Evolutionary conservation across 2,329 filamentous ascomycete genomes (phyloP), one percentile per base, ranked within the genome.

Genomic region (Fusarium sp.): DNA sequence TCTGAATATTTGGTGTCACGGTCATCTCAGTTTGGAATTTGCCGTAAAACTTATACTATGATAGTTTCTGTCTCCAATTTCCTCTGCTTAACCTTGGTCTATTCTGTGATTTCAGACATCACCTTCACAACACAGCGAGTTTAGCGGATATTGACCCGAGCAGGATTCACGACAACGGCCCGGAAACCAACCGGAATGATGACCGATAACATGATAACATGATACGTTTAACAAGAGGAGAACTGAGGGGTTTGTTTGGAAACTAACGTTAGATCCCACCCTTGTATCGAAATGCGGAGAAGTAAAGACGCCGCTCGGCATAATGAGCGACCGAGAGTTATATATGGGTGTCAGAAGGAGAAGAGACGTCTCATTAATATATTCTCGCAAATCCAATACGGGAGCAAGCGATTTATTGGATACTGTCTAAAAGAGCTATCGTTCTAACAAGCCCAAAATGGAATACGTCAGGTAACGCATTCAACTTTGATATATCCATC

Each of bases 391-490:
- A 25, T 6, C 23, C 23, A 25, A 25, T 25, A 25, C 23, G 4
- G 0, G 1, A 6, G 5, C 19, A 19, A 19, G 19, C 19, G 19
- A 19, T 19, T 19, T 19, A 19, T 4, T 19, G 19, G 19, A 19
- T 19, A 19, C 4, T 4, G 4, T 19, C 19, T 19, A 3, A 19
- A 19, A 9, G 8, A 10, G 14, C 3, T 2, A 9, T 4, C 11
- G 3, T 3, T 9, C 10, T 13, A 2, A 14, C 8, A 15, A 33
- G 2, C 13, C 13, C n/a, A 53, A 42, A 2, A 66, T 66, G 63
- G 63, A 66, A 56, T 66, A 66, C 44, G 61, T 60, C 14, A 65
- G 60, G 63, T 66, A 29, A 44, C 32, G 13, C 13, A 11, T 2
- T 17, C 11, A 3, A 25, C 4, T 1, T 4, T 4, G 4, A 25